Evolutionary conservation across 2,329 filamentous ascomycete species (phyloP), one percentile per base, ranked within the genome.

Genomic region (Xylariaceae sp.): DNA sequence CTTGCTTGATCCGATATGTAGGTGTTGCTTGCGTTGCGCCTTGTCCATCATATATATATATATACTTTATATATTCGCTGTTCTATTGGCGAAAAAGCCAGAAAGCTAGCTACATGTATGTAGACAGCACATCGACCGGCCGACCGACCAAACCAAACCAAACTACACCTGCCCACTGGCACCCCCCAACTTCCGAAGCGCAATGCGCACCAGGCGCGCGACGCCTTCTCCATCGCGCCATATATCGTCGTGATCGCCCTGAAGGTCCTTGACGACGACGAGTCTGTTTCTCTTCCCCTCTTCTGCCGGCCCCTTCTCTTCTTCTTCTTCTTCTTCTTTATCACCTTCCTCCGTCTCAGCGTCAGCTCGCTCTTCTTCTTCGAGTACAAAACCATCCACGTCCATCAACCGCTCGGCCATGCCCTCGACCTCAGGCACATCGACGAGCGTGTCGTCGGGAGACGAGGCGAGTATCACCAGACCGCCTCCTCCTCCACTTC

Each of bases 241-340:
- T 3, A 83, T 65, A 47, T 73, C 71, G 59, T 85, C 74, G 59
- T 88, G 83, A 26, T 66, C 66, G 4, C 77, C 82, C 7, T 57
- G 59, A 36, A 81, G 54, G 50, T 76, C 68, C 46, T 58, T 65
- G 23, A 59, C 70, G 43, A 60, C 60, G 57, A 60, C 46, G 15
- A 69, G 19, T 19, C 24, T 42, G 21, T 42, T 42, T n/a, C n/a
- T n/a, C n/a, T n/a, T n/a, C n/a, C n/a, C n/a, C n/a, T n/a, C n/a
- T n/a, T n/a, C n/a, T n/a, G n/a, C n/a, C n/a, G n/a, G n/a, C n/a
- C n/a, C n/a, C n/a, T n/a, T n/a, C n/a, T n/a, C n/a, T n/a, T n/a
- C n/a, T n/a, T n/a, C n/a, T 18, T 32, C 31, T 5, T 27, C 38
- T 21, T 19, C 3, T 43, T 30, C 44, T 52, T 54, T 44, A 44